Evolutionary conservation across 495 filamentous ascomycete species (phyloP), one percentile per base, ranked within the genome.

Genomic region (Penicillium pulvis): DNA sequence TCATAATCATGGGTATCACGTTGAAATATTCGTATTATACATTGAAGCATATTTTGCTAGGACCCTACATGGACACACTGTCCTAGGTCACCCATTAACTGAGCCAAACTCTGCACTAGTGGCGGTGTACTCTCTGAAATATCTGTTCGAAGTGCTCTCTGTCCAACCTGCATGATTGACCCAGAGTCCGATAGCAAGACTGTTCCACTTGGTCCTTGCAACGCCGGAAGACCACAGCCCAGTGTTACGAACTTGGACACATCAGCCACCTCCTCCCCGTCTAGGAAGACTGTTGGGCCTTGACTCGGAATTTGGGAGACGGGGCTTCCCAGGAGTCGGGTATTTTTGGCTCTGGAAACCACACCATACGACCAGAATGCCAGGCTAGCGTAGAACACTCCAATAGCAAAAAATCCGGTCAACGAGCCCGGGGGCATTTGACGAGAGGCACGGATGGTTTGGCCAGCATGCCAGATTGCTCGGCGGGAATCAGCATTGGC

Each of bases 381-480:
- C 33, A 88, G 62, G 36, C 78, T 77, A 2, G 83, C 85, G 61
- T 87, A 82, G 58, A 85, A 86, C 0, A 87, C 76, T 0, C 76
- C 81, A 12, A 87, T 79, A 6, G 84, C 83, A 47, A 79, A 75
- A 63, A 88, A 88, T 26, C 84, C 83, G 14, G 81, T 80, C 3
- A 87, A 66, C 3, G 74, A 71, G 0, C 76, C 75, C 0, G 64
- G 58, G 0, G 79, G 71, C 46, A 88, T 79, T 10, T 63, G 43
- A 57, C 75, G 79, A 0, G 82, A 84, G 5, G 79, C 75, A 8
- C 81, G 77, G 8, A 90, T 62, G 1, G 85, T 75, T 66, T 87
- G 85, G 0, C 85, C 86, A 0, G 85, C 85, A 55, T 87, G 83
- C 81, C 83, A 88, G 1, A 87, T 61, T 1, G 86, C 85, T 26